A percentile compares a stretch with the other conserved stretches of the same genome.
These are phyloP conservation scores for Pyrenophora teres DNA, from an alignment of 2,329 filamentous ascomycete species.

Conservation along the genomic window DNA sequence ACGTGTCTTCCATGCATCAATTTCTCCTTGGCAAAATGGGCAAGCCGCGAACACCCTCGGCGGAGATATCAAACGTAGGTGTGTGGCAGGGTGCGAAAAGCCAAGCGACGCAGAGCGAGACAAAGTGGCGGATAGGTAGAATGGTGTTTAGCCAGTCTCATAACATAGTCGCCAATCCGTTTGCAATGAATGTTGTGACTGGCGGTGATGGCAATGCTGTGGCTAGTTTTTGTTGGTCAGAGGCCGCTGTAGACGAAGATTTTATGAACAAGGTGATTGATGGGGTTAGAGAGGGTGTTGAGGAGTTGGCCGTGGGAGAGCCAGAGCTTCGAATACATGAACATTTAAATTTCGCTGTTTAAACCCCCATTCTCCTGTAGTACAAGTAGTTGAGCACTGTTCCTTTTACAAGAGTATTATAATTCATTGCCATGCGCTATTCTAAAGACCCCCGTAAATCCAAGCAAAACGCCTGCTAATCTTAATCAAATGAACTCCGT, in stretches of 20 bases:
- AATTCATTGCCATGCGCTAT: too few relatives aligned
- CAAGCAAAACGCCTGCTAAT: neutral
- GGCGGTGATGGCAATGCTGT: slow-evolving; percentile 52
- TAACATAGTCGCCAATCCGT: slow-evolving; percentile 45
- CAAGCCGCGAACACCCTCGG: slow-evolving; percentile 44
- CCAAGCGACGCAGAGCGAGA: neutral
- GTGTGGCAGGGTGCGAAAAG: slow-evolving; percentile 28
- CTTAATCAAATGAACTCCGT: neutral
- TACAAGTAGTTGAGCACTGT: too few relatives aligned
- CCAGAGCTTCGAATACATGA: too few relatives aligned
- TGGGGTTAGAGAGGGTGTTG: slow-evolving; percentile 9
- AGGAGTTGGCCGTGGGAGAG: neutral
- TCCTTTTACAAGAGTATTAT: too few relatives aligned
- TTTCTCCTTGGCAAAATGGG: slow-evolving; percentile 48
- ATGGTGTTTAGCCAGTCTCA: slow-evolving; percentile 54
- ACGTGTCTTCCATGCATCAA: slow-evolving; percentile 47
- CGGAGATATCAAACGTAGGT: slow-evolving; percentile 56
- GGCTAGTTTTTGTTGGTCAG: slow-evolving; percentile 50
- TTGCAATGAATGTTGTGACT: slow-evolving; percentile 50
- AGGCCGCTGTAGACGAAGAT: slow-evolving; percentile 44
- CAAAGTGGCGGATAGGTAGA: slow-evolving; percentile 41
- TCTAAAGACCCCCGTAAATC: too few relatives aligned
- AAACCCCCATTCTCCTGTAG: too few relatives aligned
- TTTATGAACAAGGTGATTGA: slow-evolving; percentile 29
- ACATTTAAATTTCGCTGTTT: too few relatives aligned